Evolutionary conservation across 768 basidiomycete species (phyloP).

Genomic region (Hypholoma fasciculare): DNA sequence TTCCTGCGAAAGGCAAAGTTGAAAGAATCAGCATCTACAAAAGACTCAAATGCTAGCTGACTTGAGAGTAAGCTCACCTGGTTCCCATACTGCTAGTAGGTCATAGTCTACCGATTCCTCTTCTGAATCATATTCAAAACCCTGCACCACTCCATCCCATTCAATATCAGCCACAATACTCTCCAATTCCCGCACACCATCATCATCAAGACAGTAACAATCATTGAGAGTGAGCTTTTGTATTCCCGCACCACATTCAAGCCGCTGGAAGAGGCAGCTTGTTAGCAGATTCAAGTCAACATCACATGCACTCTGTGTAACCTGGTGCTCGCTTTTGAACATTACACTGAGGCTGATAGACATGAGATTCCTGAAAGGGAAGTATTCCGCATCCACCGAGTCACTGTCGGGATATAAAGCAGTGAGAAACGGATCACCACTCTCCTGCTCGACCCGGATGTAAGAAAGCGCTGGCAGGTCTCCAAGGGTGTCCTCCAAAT

Average conservation of each 20-base stretch:
- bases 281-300: background rate
- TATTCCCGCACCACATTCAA: slow-evolving; percentile 27
- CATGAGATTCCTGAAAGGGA: background rate
- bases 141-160: too few species aligned
- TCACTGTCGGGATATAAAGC: background rate
- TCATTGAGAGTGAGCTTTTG: slow-evolving; percentile 15
- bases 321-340: background rate
- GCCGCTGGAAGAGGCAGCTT: slow-evolving; percentile 30
- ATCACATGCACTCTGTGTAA: background rate
- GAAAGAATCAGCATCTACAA: too few species aligned
- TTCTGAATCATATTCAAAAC: too few species aligned
- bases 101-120: too few species aligned
- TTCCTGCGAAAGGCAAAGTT: too few species aligned
- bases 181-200: slow-evolving; percentile 25
- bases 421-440: background rate
- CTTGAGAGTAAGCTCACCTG: too few species aligned
- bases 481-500: background rate
- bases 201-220: too few species aligned
- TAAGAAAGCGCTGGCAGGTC: background rate
- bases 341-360: background rate
- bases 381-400: background rate
- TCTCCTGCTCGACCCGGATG: background rate
- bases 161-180: slow-evolving; percentile 21
- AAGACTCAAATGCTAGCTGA: too few species aligned
- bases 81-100: too few species aligned